phyloP scores from a whole-genome alignment of 495 filamentous ascomycete genomes.

The Letharia lupina region DNA sequence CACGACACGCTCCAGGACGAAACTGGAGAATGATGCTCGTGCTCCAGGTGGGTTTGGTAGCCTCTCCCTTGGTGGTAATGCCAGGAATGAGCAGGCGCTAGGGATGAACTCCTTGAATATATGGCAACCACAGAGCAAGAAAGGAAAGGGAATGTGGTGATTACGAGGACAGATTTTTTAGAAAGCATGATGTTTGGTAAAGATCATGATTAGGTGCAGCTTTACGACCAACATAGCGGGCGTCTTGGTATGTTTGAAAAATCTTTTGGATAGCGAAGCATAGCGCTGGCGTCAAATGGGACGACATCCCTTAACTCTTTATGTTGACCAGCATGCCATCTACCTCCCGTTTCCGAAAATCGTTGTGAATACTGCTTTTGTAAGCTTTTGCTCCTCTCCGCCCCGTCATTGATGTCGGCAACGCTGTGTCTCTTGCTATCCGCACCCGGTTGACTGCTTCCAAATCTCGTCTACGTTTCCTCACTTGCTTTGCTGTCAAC shows the following conservation, averaged over 20 bases:
- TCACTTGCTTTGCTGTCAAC: not conserved
- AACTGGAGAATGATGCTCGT: not conserved
- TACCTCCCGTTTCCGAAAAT: not conserved
- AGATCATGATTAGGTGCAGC: not conserved
- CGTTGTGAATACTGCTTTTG: not conserved
- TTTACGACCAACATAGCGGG: not conserved
- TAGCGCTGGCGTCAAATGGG: not conserved
- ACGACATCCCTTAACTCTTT: not conserved
- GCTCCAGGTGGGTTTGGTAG: slow-evolving; percentile 13
- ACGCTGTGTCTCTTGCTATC: not conserved
- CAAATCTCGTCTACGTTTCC: not conserved
- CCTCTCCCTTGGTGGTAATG: slow-evolving; percentile 1
- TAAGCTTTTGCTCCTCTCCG: not conserved
- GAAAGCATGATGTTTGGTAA: not conserved
- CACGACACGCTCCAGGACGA: not conserved
- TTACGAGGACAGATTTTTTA: not conserved
- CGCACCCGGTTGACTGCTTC: not conserved
- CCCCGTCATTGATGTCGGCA: not conserved
- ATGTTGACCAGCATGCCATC: not conserved
- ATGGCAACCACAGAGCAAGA: not conserved
- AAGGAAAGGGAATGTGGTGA: slow-evolving; percentile 6
- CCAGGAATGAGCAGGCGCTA: not conserved
- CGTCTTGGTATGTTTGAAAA: not conserved
- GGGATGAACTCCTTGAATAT: not conserved
- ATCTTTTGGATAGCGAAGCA: not conserved